phyloP scores from a whole-genome alignment of 768 basidiomycete species.

The Asterophora parasitica region DNA sequence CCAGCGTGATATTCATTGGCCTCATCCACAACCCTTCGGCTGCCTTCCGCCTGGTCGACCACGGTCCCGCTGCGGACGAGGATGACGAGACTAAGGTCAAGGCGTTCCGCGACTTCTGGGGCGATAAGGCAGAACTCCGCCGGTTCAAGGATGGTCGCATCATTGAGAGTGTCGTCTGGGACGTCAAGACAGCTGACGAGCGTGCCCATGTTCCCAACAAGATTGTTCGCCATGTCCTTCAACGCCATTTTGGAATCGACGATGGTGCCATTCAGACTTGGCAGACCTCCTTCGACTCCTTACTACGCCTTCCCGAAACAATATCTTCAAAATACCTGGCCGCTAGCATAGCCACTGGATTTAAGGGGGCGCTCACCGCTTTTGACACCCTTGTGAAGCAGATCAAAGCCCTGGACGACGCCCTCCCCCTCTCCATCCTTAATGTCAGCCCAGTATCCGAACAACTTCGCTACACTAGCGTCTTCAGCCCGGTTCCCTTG shows the following conservation, averaged over 20 bases:
- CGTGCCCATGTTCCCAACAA: constrained; percentile 70
- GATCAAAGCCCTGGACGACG: constrained; percentile 68
- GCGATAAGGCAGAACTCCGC: constrained; percentile 83
- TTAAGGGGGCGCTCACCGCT: constrained; percentile 69
- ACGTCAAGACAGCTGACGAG: constrained; percentile 75
- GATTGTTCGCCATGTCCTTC: constrained; percentile 72
- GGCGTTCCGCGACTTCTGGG: constrained; percentile 86
- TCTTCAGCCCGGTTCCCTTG: constrained; percentile 76
- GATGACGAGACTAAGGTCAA: constrained; percentile 43
- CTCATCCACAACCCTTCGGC: constrained; percentile 66
- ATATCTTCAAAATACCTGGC: constrained; percentile 41
- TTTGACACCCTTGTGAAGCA: constrained; percentile 75
- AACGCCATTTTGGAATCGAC: constrained; percentile 68
- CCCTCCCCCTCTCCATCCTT: constrained; percentile 73
- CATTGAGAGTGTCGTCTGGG: constrained; percentile 94
- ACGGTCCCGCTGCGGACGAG: constrained; percentile 78
- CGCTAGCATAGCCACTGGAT: constrained; percentile 45
- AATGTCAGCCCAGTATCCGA: constrained; percentile 73
- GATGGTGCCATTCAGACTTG: constrained; percentile 49
- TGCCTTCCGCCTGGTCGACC: constrained; percentile 85
- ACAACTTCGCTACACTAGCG: constrained; percentile 76
- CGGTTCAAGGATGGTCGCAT: constrained; percentile 97
- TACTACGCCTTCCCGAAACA: constrained; percentile 54
- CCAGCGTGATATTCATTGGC: constrained; percentile 61
- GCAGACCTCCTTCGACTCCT: constrained; percentile 53